Conservation (phyloP, 371 early-diverging fungal genomes). For the Mortierella sp. region DNA sequence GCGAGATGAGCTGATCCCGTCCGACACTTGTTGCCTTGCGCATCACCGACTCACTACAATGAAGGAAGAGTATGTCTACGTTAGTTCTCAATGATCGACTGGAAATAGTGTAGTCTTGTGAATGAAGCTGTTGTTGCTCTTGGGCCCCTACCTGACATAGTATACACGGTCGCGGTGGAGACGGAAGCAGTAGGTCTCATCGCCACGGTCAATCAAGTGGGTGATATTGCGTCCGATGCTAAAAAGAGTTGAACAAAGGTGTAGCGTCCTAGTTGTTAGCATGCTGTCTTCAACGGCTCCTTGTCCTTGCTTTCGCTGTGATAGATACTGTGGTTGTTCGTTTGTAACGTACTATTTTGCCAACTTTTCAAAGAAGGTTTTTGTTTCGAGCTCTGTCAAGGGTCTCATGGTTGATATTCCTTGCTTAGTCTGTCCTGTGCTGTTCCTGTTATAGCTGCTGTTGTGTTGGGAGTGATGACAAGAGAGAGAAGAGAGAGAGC, state of each 20-base stretch:
- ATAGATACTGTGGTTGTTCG: background rate
- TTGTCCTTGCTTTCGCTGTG: background rate
- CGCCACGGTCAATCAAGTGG: slow-evolving; percentile 94
- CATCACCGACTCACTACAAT: slow-evolving; percentile 90
- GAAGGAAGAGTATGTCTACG: background rate
- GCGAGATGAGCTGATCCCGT: slow-evolving; percentile 89
- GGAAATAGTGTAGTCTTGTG: background rate
- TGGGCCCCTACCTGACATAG: slow-evolving; percentile 83
- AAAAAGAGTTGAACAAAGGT: slow-evolving; percentile 10
- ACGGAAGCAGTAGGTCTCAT: slow-evolving; percentile 96
- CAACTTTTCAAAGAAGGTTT: slow-evolving; percentile 95
- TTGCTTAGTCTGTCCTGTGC: background rate
- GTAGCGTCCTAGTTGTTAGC: background rate
- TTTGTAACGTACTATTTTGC: slow-evolving; percentile 89
- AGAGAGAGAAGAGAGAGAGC: background rate
- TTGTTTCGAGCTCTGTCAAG: slow-evolving; percentile 95
- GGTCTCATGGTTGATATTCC: slow-evolving; percentile 81
- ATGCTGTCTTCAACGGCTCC: background rate
- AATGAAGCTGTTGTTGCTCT: background rate
- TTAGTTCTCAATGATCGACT: background rate
- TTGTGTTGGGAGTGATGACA: background rate
- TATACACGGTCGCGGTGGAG: slow-evolving; percentile 94
- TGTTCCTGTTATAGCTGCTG: background rate
- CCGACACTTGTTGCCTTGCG: slow-evolving; percentile 86
- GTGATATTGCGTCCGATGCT: slow-evolving; percentile 96